Evolutionary conservation across 495 filamentous ascomycete species (phyloP).

Genomic region (Lepraria neglecta): DNA sequence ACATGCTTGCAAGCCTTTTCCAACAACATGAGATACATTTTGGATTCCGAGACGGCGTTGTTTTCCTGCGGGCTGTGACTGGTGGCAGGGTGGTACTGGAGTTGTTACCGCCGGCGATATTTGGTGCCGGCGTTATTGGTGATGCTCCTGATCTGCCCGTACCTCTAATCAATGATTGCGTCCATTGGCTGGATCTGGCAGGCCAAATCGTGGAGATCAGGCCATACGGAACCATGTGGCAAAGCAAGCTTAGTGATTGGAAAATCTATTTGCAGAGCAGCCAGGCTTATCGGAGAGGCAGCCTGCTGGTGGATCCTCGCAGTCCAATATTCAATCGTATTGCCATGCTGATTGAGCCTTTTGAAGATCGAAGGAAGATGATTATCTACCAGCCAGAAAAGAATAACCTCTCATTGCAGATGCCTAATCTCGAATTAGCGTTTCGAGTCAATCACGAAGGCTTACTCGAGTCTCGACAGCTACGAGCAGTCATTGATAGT

Average conservation of each 20-base stretch:
- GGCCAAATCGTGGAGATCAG: conserved; percentile 47
- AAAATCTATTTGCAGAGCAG: conserved; percentile 2
- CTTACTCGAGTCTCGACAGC: conserved; percentile 45
- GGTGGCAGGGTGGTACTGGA: conserved; percentile 7
- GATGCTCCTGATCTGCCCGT: conserved; percentile 37
- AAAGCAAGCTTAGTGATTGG: conserved; percentile 16
- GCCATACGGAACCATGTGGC: conserved; percentile 38
- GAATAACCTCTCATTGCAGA: conserved; percentile 7
- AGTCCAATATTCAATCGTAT: conserved; percentile 7
- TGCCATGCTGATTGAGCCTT: conserved; percentile 15
- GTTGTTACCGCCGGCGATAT: conserved; percentile 5
- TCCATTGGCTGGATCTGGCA: conserved; percentile 54
- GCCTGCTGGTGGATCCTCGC: conserved; percentile 17
- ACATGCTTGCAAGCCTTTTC: conserved; percentile 33
- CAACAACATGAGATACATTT: conserved; percentile 43
- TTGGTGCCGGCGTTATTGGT: not conserved
- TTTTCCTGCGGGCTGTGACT: conserved; percentile 37
- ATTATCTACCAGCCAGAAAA: conserved; percentile 16
- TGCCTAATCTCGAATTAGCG: conserved; percentile 14
- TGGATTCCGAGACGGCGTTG: conserved; percentile 36
- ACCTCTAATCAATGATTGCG: conserved; percentile 40
- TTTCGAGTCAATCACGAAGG: conserved; percentile 19
- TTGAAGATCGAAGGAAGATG: conserved; percentile 12
- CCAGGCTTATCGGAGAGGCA: not conserved
- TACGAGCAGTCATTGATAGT: conserved; percentile 49